phyloP scores from a whole-genome alignment of 2,329 filamentous ascomycete genomes.

The Claviceps digitariae region DNA sequence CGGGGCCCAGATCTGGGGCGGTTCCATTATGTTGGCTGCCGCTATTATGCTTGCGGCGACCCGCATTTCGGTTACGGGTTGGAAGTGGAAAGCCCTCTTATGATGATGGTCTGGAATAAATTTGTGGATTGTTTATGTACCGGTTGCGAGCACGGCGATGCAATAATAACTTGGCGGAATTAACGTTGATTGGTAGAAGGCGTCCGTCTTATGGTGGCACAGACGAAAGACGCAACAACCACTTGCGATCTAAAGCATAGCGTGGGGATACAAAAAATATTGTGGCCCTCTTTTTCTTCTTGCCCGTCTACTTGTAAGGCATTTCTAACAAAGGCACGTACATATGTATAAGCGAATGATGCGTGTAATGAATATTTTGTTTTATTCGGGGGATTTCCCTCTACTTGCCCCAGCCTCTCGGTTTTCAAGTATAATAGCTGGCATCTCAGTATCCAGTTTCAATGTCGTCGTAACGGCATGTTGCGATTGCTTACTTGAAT shows the following conservation, averaged over 20 bases:
- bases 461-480: too few relatives aligned
- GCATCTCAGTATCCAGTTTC: too few relatives aligned
- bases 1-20: conserved; percentile 34
- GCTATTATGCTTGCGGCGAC: conserved; percentile 19
- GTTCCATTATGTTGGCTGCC: conserved; percentile 23
- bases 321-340: too few relatives aligned
- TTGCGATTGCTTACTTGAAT: too few relatives aligned
- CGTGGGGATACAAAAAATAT: background rate
- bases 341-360: too few relatives aligned
- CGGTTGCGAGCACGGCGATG: background rate
- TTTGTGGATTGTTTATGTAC: background rate
- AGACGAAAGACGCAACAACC: background rate
- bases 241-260: background rate
- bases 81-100: conserved; percentile 16
- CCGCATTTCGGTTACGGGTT: conserved; percentile 23
- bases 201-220: background rate
- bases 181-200: background rate
- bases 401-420: too few relatives aligned
- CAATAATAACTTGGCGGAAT: background rate
- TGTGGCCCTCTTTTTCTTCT: too few relatives aligned
- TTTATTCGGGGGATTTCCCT: too few relatives aligned
- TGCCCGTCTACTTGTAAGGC: too few relatives aligned
- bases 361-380: too few relatives aligned
- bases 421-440: too few relatives aligned
- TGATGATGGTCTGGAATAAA: conserved; percentile 11